phyloP scores from a whole-genome alignment of 148 eudicot species.

The Rhododendron mucronatum region DNA sequence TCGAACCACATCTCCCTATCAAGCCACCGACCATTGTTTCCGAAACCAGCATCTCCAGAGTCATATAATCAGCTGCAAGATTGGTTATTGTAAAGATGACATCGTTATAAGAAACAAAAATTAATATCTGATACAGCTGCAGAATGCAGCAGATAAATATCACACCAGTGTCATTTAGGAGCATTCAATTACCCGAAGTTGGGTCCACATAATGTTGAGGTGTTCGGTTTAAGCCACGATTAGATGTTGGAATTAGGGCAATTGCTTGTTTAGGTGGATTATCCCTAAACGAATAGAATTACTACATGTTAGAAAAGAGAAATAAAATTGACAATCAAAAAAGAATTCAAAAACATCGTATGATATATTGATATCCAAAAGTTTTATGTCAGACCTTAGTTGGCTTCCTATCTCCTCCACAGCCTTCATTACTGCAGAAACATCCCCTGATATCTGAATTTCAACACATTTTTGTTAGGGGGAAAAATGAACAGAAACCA shows the following conservation, averaged over 20 bases:
- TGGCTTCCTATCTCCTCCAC: constrained; percentile 80
- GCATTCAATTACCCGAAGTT: constrained; percentile 53
- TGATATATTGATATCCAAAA: background rate
- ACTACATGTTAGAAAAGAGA: constrained; percentile 1
- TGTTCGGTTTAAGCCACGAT: constrained; percentile 44
- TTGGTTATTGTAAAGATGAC: constrained; percentile 28
- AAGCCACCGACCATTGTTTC: constrained; percentile 86
- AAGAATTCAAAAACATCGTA: background rate
- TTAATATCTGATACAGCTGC: constrained; percentile 20
- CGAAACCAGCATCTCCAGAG: constrained; percentile 64
- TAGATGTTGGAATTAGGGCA: constrained; percentile 78
- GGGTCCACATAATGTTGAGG: constrained; percentile 64
- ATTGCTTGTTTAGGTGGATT: constrained; percentile 86
- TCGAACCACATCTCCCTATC: constrained; percentile 84
- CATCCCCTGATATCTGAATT: constrained; percentile 79
- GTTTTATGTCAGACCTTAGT: constrained; percentile 44
- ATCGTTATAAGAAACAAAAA: constrained; percentile 20
- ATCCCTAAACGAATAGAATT: constrained; percentile 33
- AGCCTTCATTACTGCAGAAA: constrained; percentile 72
- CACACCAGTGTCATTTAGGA: constrained; percentile 9
- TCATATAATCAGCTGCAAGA: constrained; percentile 76
- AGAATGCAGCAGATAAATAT: constrained; percentile 12
- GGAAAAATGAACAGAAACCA: constrained; percentile 1
- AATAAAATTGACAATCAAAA: background rate
- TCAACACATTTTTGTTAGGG: constrained; percentile 1